A percentile compares a stretch with the other conserved stretches of the same genome.
Evolutionary conservation across 352 stramenopile species (phyloP).

Genomic region (Elongisporangium anandrum): DNA sequence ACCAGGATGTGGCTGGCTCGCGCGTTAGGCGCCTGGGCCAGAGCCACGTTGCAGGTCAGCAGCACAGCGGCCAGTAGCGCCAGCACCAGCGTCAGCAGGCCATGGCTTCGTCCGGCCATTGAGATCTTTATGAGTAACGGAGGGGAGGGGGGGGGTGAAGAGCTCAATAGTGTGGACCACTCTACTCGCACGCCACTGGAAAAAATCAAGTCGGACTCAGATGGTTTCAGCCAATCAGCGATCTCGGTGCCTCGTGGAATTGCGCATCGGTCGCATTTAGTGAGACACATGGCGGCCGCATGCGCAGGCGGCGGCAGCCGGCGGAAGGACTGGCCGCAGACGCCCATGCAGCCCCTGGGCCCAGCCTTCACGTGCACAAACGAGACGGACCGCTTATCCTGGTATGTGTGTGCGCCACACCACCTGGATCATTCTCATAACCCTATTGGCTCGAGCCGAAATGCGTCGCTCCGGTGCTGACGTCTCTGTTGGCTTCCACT

Average conservation of each 20-base stretch:
- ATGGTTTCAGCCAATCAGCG: not conserved
- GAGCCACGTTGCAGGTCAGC: slow-evolving; percentile 11
- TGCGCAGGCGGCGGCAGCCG: not conserved
- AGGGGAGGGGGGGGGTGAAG: not conserved
- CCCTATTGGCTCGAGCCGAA: not conserved
- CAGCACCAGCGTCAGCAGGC: slow-evolving; percentile 13
- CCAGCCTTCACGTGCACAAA: not conserved
- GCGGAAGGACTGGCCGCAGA: not conserved
- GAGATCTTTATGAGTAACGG: not conserved
- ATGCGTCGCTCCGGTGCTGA: not conserved
- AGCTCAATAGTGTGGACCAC: not conserved
- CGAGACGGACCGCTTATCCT: slow-evolving; percentile 12
- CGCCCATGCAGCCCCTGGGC: not conserved
- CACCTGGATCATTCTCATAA: not conserved
- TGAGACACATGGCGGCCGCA: not conserved
- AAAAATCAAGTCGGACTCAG: not conserved
- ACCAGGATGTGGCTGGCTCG: slow-evolving; percentile 78
- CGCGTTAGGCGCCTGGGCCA: slow-evolving; percentile 26
- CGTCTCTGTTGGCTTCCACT: not conserved
- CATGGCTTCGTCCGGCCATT: not conserved
- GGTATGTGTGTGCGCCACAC: slow-evolving; percentile 7
- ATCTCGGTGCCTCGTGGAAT: not conserved
- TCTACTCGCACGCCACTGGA: not conserved
- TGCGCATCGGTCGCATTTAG: not conserved
- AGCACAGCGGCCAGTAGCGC: slow-evolving; percentile 24